A percentile compares a stretch with the other conserved stretches of the same genome.
Evolutionary conservation across 2,329 filamentous ascomycete species (phyloP).

Genomic region (Trichoderma aggressivum): DNA sequence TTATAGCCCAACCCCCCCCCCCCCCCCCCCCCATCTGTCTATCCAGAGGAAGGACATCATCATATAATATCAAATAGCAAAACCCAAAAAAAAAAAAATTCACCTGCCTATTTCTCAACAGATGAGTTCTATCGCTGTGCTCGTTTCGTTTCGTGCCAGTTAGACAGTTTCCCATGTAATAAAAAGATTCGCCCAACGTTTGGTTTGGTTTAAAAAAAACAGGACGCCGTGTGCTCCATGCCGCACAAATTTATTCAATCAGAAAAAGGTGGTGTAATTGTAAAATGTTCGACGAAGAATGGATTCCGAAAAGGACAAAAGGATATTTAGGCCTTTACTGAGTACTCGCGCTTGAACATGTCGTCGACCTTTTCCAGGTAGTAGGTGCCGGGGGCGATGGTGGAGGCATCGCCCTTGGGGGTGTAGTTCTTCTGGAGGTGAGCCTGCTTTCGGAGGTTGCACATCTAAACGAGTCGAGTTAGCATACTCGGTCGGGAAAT

Average conservation of each 20-base stretch:
- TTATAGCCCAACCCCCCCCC: not conserved
- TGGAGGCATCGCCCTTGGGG: constrained; percentile 65
- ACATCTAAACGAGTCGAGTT: constrained; percentile 49
- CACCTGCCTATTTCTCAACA: constrained; percentile 11
- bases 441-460: constrained; percentile 75
- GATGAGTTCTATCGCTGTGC: constrained; percentile 21
- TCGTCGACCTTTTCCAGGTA: constrained; percentile 79
- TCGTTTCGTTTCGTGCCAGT: constrained; percentile 2
- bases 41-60: constrained; percentile 5
- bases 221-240: constrained; percentile 11
- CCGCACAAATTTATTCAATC: constrained; percentile 17
- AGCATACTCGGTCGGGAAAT: not conserved
- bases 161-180: not conserved
- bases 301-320: not conserved
- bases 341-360: constrained; percentile 80
- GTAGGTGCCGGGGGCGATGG: constrained; percentile 65
- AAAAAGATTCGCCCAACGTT: not conserved
- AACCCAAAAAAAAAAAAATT: not conserved
- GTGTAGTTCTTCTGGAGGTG: constrained; percentile 78
- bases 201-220: not conserved
- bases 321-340: constrained; percentile 62
- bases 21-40: constrained; percentile 12
- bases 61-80: not conserved
- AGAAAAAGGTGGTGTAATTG: not conserved
- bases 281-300: not conserved